These are phyloP conservation scores for Candida boidinii DNA, from an alignment of 805 yeast species.

Conservation along the genomic window DNA sequence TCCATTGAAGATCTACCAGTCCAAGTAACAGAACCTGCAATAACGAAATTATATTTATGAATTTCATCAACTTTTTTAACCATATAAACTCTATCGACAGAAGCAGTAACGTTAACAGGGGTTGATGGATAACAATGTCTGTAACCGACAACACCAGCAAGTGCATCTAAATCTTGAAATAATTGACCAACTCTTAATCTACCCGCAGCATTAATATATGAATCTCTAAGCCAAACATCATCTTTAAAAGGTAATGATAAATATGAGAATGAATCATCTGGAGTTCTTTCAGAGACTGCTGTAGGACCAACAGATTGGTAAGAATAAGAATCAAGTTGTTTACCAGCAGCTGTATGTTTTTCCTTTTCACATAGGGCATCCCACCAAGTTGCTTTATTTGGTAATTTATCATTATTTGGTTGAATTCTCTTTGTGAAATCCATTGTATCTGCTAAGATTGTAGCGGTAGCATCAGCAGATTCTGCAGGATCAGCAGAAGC, in stretches of 20 bases:
- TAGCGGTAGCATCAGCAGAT: conserved; percentile 71
- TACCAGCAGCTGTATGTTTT: conserved; percentile 65
- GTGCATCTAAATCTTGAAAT: conserved; percentile 88
- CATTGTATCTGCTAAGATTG: conserved; percentile 50
- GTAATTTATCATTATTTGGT: conserved; percentile 14
- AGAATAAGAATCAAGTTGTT: conserved; percentile 58
- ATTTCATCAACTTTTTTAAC: conserved; percentile 77
- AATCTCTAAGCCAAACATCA: conserved; percentile 74
- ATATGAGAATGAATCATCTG: conserved; percentile 69
- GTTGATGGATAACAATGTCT: conserved; percentile 92
- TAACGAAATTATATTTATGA: conserved; percentile 61
- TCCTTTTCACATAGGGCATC: conserved; percentile 72
- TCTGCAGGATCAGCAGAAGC: conserved; percentile 44
- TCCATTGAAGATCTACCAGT: conserved; percentile 96
- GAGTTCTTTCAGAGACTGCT: conserved; percentile 61
- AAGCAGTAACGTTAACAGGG: conserved; percentile 93
- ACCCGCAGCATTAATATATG: conserved; percentile 87
- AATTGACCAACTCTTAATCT: conserved; percentile 86
- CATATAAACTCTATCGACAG: conserved; percentile 86
- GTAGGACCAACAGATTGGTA: conserved; percentile 68
- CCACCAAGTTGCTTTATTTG: conserved; percentile 69
- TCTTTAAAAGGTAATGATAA: conserved; percentile 74
- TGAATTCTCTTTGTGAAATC: conserved; percentile 38
- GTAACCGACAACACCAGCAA: conserved; percentile 91
- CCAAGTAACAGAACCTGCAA: conserved; percentile 91